Evolutionary conservation across 768 basidiomycete species (phyloP).

Genomic region (Clavulina sp.): DNA sequence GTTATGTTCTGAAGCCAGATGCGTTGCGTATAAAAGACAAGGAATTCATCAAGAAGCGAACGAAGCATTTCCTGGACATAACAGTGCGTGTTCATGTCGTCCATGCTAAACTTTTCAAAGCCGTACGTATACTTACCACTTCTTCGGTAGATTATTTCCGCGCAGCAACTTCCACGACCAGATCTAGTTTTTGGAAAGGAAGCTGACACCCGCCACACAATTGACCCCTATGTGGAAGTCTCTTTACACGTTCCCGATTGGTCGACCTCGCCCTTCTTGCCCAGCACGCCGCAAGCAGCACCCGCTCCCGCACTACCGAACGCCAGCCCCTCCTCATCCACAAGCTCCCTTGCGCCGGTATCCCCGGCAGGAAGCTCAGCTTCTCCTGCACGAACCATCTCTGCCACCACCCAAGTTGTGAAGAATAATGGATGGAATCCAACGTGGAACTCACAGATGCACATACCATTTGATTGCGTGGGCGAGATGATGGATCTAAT

Average conservation of each 20-base stretch:
- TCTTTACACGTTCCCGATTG: conserved; percentile 63
- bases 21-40: conserved; percentile 52
- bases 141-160: conserved; percentile 47
- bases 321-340: conserved; percentile 15
- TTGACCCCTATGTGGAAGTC: conserved; percentile 69
- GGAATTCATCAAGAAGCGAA: conserved; percentile 33
- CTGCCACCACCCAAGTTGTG: conserved; percentile 41
- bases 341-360: neutral
- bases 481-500: conserved; percentile 66
- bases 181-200: conserved; percentile 41
- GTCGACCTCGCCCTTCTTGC: conserved; percentile 23
- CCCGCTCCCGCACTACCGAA: conserved; percentile 11
- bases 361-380: too few species aligned
- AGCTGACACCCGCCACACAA: conserved; percentile 34
- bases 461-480: conserved; percentile 58
- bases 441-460: conserved; percentile 55
- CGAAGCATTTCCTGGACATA: conserved; percentile 45
- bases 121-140: neutral
- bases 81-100: conserved; percentile 26
- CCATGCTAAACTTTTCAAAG: neutral
- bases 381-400: conserved; percentile 26
- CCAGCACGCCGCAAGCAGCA: conserved; percentile 11
- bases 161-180: conserved; percentile 70
- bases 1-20: conserved; percentile 80
- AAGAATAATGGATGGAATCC: conserved; percentile 91